Conservation (phyloP, 2,329 filamentous ascomycete species). For the Neopestalotiopsis rosae region DNA sequence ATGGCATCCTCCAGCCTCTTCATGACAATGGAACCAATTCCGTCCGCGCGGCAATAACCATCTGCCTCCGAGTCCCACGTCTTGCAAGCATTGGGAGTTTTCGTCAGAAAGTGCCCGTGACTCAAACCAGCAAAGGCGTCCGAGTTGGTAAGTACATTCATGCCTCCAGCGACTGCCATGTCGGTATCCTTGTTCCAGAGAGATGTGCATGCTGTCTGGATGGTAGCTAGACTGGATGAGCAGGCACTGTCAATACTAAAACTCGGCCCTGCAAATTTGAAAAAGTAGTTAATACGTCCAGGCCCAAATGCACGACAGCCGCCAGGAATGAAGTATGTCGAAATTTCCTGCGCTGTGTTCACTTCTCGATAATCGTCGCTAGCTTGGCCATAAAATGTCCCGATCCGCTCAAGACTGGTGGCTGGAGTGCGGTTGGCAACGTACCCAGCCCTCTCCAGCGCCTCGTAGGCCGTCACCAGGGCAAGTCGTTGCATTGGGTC, state of each 20-base stretch:
- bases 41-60: slow-evolving; percentile 48
- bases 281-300: slow-evolving; percentile 76
- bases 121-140: slow-evolving; percentile 70
- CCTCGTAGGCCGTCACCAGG: slow-evolving; percentile 71
- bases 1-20: slow-evolving; percentile 30
- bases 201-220: slow-evolving; percentile 61
- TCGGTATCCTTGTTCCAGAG: slow-evolving; percentile 70
- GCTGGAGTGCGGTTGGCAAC: slow-evolving; percentile 67
- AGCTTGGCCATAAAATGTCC: slow-evolving; percentile 77
- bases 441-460: slow-evolving; percentile 71
- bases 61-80: slow-evolving; percentile 71
- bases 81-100: slow-evolving; percentile 41
- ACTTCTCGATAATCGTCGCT: slow-evolving; percentile 81
- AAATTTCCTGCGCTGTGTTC: slow-evolving; percentile 74
- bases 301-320: slow-evolving; percentile 47
- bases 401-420: slow-evolving; percentile 59
- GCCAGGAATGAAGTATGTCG: slow-evolving; percentile 57
- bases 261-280: slow-evolving; percentile 76
- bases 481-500: slow-evolving; percentile 73
- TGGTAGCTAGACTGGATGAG: slow-evolving; percentile 74
- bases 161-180: slow-evolving; percentile 68
- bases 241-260: slow-evolving; percentile 80
- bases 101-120: slow-evolving; percentile 68
- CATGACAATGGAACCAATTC: slow-evolving; percentile 28
- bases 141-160: slow-evolving; percentile 70